Evolutionary conservation across 139 green algal species (phyloP), one percentile per base, ranked within the genome.

Genomic region (Micractinium conductrix): DNA sequence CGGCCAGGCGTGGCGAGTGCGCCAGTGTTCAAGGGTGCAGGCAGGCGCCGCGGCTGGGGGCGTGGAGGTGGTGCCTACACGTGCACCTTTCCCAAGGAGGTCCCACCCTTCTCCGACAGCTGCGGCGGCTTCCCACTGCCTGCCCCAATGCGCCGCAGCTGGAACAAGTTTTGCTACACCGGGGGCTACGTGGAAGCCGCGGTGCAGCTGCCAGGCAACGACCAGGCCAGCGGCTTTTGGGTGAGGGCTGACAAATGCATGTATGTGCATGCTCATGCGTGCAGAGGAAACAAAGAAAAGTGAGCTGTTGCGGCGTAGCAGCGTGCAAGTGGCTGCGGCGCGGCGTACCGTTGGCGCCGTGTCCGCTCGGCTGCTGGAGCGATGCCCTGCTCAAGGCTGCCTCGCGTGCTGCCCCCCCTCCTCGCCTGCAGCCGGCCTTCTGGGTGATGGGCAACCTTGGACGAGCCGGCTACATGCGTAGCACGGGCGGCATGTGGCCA

Each of bases 81-180:
- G 6, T 62, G 53, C 8, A 14, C 19, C 53, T 21, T 9, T 21
- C 26, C 53, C 53, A 19, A 62, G 53, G 19, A 28, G 53, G 19
- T 62, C 19, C 10, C 53, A 21, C 6, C 53, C 53, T 21, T n/a
- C n/a, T n/a, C n/a, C n/a, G n/a, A n/a, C 10, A 62, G 53, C 53
- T 62, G 53, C 53, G 10, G 48, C 48, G 12, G 48, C 48, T 58
- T 10, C 48, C 48, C 10, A 14, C 48, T 58, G 48, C 48, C 48
- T 58, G 48, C 14, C 48, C 48, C 10, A 10, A 10, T 58, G 12
- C 48, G 12, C 48, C 14, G 48, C 26, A 68, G 70, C 44, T 93
- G 90, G 90, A 92, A 92, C 79, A 93, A 93, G 83, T 92, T 90
- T 22, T 93, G 90, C 74, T 93, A 88, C 80, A 93, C 88, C 19